These are phyloP conservation scores for Acacia crassicarpa DNA, from an alignment of 306 rosid species.

Conservation along the genomic window DNA sequence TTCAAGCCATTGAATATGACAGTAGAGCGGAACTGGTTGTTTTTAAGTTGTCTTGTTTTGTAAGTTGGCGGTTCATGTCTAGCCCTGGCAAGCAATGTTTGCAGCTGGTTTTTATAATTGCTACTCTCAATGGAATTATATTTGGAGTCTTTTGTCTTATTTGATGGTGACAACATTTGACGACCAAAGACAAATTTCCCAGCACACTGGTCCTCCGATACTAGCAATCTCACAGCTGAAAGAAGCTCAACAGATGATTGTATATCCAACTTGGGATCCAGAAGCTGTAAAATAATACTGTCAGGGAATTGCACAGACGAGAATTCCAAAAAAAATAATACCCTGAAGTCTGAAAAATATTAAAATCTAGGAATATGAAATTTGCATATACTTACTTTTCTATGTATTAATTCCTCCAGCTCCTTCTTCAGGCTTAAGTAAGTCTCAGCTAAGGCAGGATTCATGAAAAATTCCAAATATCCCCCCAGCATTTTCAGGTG, in stretches of 20 bases:
- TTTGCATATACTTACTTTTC: constrained; percentile 52
- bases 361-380: constrained; percentile 9
- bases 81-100: constrained; percentile 69
- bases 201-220: constrained; percentile 79
- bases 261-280: constrained; percentile 66
- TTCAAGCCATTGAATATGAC: constrained; percentile 87
- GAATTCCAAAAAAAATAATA: constrained; percentile 10
- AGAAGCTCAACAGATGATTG: constrained; percentile 61
- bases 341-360: constrained; percentile 10
- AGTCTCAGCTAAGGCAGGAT: constrained; percentile 72
- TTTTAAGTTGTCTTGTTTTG: constrained; percentile 69
- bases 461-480: constrained; percentile 90
- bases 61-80: constrained; percentile 82
- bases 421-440: constrained; percentile 68
- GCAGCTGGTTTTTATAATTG: constrained; percentile 73
- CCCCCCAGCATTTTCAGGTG: constrained; percentile 97
- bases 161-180: constrained; percentile 45
- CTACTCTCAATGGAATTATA: constrained; percentile 31
- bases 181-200: constrained; percentile 82
- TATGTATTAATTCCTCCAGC: constrained; percentile 74
- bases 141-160: constrained; percentile 43
- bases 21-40: constrained; percentile 73
- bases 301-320: constrained; percentile 28
- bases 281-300: constrained; percentile 61
- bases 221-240: constrained; percentile 76